Evolutionary conservation across 2,329 filamentous ascomycete species (phyloP), one percentile per base, ranked within the genome.

Genomic region (Alternaria rosae): DNA sequence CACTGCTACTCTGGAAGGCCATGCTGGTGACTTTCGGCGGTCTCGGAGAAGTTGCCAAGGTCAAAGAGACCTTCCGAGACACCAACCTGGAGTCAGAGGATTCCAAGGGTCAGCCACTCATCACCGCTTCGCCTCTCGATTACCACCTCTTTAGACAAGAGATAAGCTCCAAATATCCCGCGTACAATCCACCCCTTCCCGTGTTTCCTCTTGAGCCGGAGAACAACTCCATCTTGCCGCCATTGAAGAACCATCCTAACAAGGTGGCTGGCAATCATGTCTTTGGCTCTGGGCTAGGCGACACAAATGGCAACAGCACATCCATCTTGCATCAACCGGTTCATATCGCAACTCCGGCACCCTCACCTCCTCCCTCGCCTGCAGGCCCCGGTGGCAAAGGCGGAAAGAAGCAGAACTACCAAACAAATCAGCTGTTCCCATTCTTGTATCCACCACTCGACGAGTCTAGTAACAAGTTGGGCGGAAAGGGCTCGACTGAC

Each of bases 341-440:
- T 6, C 95, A 99, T 78, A 99, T 99, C 70, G 95, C 95, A n/a
- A 99, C 95, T 1, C 95, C 95, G 0, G 94, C 94, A 0, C 95
- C 95, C 2, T 99, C 95, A 0, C 95, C 95, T 23, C 95, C 95
- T 0, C 95, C 95, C 1, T 97, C 94, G 1, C 95, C 95, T 10
- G 90, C 91, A 32, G 94, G 87, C 1, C 86, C 88, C 4, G 88
- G 93, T 25, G 93, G 93, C 0, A 99, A 98, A 78, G 92, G 92
- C 54, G 94, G 91, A 1, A 99, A 99, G 84, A 99, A 99, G 77
- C 95, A 99, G 75, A 99, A 98, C 70, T 99, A 99, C 73, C 95
- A 99, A 78, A 99, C 95, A 0, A 99, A 99, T 75, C 95, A 99
- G 72, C 95, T 97, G 76, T 98, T 99, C 68, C 95, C 95, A 0